A percentile compares a stretch with the other conserved stretches of the same genome.
phyloP scores from a whole-genome alignment of 805 yeast genomes.

The Metschnikowia colocasiae region DNA sequence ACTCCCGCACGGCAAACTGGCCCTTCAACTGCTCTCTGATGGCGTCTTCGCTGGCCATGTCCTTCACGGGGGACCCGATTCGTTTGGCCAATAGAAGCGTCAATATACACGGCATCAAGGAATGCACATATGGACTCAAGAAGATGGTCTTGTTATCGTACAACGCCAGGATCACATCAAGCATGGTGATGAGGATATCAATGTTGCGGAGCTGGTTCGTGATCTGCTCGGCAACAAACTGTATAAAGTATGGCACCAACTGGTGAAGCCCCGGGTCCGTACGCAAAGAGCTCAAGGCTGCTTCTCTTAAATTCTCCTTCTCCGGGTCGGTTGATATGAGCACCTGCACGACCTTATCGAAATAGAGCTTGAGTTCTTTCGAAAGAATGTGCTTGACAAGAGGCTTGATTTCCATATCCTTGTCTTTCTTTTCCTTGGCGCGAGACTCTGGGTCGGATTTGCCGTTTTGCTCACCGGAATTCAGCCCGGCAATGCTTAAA shows the following conservation, averaged over 20 bases:
- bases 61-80: conserved; percentile 56
- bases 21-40: conserved; percentile 28
- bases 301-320: conserved; percentile 59
- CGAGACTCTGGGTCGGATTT: conserved; percentile 27
- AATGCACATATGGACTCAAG: conserved; percentile 93
- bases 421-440: conserved; percentile 30
- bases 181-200: conserved; percentile 71
- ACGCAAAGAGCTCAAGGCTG: conserved; percentile 80
- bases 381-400: conserved; percentile 92
- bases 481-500: conserved; percentile 21
- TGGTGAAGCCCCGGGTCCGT: conserved; percentile 97
- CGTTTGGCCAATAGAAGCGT: conserved; percentile 86
- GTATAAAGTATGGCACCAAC: conserved; percentile 92
- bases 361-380: conserved; percentile 88
- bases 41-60: conserved; percentile 28
- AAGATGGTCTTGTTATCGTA: conserved; percentile 80
- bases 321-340: conserved; percentile 55
- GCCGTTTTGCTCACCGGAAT: conserved; percentile 5
- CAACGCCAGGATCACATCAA: conserved; percentile 83
- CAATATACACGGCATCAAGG: conserved; percentile 92
- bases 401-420: conserved; percentile 70
- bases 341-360: conserved; percentile 84
- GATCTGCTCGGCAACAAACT: conserved; percentile 92
- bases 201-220: conserved; percentile 79
- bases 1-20: conserved; percentile 70